Evolutionary conservation across 805 yeast genomes (phyloP).

Genomic region (Candida khao-thaluensis): DNA sequence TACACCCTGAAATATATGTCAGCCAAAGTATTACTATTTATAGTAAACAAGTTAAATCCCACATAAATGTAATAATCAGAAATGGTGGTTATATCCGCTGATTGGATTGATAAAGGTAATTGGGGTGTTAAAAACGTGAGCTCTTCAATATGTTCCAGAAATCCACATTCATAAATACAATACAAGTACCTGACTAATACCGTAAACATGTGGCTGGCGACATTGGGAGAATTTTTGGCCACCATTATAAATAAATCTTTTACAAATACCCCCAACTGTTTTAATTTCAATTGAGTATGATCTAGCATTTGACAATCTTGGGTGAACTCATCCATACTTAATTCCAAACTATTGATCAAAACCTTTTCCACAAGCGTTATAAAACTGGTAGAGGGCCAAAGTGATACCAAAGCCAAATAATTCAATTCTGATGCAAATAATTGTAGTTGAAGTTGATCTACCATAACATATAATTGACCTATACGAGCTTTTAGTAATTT

Average conservation of each 20-base stretch:
- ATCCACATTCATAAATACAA: constrained; percentile 12
- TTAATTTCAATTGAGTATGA: constrained; percentile 8
- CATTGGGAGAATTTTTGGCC: neutral
- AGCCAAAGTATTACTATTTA: neutral
- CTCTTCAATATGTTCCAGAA: neutral
- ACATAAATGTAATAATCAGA: constrained; percentile 26
- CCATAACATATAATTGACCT: neutral
- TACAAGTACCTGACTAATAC: constrained; percentile 6
- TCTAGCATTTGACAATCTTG: constrained; percentile 10
- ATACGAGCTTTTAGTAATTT: neutral
- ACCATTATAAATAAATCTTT: constrained; percentile 1
- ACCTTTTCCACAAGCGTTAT: neutral
- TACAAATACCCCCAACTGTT: neutral
- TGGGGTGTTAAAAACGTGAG: constrained; percentile 19
- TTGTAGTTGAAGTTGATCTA: constrained; percentile 3
- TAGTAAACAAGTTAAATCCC: constrained; percentile 24
- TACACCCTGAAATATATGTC: constrained; percentile 24
- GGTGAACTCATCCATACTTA: constrained; percentile 7
- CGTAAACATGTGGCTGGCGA: constrained; percentile 1
- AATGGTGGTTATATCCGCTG: neutral
- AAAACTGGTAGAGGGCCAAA: neutral
- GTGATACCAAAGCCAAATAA: neutral
- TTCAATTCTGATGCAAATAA: neutral
- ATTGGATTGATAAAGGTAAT: constrained; percentile 17
- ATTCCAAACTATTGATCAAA: constrained; percentile 3